These are phyloP conservation scores for Lolium rigidum DNA, from an alignment of 176 grass and related monocot genomes.

Conservation along the genomic window DNA sequence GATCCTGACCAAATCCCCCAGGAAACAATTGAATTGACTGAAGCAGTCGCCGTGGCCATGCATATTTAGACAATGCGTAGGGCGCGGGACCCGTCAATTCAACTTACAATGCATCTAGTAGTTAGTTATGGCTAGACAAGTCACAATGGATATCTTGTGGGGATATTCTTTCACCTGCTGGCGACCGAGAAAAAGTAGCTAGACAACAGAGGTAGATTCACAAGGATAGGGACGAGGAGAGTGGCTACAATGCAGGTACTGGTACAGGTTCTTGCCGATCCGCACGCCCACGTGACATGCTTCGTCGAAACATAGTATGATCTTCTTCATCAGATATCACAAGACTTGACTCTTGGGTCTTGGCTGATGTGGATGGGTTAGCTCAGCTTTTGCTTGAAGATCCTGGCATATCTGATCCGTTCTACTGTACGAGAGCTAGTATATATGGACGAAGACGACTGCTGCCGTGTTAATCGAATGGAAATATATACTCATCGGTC, in stretches of 20 bases:
- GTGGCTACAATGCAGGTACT: background rate
- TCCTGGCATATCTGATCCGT: background rate
- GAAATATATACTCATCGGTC: background rate
- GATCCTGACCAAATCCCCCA: slow-evolving; percentile 19
- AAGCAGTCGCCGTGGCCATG: slow-evolving; percentile 16
- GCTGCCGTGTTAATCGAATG: background rate
- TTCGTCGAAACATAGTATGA: no score
- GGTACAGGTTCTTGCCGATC: no score
- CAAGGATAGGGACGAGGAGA: background rate
- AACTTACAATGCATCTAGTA: no score
- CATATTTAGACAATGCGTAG: no score
- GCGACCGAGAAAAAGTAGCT: background rate
- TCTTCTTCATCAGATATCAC: background rate
- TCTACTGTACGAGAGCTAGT: background rate
- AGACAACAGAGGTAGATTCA: background rate
- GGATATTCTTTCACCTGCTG: background rate
- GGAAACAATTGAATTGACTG: background rate
- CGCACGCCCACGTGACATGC: no score
- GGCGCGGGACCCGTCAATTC: no score
- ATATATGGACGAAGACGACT: background rate
- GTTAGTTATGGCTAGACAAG: background rate
- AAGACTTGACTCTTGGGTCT: background rate
- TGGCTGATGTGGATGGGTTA: background rate
- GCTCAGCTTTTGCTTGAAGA: background rate
- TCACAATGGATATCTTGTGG: background rate